These are phyloP conservation scores for Candida chilensis DNA, from an alignment of 805 yeast species.

Conservation along the genomic window DNA sequence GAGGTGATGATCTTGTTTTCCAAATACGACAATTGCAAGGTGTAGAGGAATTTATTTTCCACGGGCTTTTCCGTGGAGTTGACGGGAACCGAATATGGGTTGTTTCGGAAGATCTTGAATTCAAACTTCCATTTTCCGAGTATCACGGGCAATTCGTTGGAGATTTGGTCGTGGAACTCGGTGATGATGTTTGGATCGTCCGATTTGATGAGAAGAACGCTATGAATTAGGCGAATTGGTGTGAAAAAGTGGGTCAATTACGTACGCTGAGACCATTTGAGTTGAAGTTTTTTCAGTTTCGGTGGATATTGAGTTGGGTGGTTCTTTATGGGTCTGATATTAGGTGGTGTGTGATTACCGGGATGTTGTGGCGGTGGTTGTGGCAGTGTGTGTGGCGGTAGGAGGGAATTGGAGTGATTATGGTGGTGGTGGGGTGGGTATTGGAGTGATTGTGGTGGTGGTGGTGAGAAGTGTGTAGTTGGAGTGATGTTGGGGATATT, in stretches of 20 bases:
- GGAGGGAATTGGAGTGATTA: too few species aligned
- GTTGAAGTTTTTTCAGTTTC: too few species aligned
- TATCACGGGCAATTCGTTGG: conserved; percentile 54
- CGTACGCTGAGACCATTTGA: conserved; percentile 33
- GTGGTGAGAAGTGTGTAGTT: too few species aligned
- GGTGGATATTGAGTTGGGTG: too few species aligned
- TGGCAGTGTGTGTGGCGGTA: too few species aligned
- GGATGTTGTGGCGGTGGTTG: too few species aligned
- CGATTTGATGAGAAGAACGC: conserved; percentile 24
- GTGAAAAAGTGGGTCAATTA: conserved; percentile 3
- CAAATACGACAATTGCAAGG: conserved; percentile 41
- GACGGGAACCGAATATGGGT: conserved; percentile 40
- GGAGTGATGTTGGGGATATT: too few species aligned
- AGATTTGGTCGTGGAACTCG: conserved; percentile 60
- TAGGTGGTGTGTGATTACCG: too few species aligned
- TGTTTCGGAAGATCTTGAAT: conserved; percentile 58
- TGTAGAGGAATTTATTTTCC: conserved; percentile 37
- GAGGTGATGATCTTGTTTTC: conserved; percentile 37
- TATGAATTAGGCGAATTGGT: conserved; percentile 4
- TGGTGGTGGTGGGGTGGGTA: too few species aligned
- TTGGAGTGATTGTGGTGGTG: too few species aligned
- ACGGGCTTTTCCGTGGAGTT: conserved; percentile 18
- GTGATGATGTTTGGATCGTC: conserved; percentile 54
- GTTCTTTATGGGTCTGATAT: too few species aligned
- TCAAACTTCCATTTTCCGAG: conserved; percentile 64